phyloP scores from a whole-genome alignment of 2,329 filamentous ascomycete genomes.

The Whalleya microplaca region DNA sequence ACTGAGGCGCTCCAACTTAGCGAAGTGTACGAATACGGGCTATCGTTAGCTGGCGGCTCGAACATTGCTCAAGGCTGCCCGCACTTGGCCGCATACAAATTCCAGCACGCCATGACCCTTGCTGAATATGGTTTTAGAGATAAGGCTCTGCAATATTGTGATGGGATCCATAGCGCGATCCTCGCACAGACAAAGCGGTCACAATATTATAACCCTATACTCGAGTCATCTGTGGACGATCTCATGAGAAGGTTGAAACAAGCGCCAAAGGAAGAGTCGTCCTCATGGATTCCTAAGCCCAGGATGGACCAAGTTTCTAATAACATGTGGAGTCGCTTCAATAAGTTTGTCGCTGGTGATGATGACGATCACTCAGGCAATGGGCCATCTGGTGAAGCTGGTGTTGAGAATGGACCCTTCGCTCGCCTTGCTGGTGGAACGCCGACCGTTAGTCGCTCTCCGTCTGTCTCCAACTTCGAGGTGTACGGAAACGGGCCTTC shows the following conservation, averaged over 20 bases:
- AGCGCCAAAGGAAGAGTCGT: slow-evolving; percentile 78
- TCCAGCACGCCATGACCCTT: slow-evolving; percentile 82
- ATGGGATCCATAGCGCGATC: slow-evolving; percentile 76
- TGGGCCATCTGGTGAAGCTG: slow-evolving; percentile 58
- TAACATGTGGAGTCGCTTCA: slow-evolving; percentile 89
- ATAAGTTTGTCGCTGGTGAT: slow-evolving; percentile 93
- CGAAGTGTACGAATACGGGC: slow-evolving; percentile 91
- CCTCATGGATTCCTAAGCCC: slow-evolving; percentile 91
- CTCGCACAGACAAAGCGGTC: slow-evolving; percentile 82
- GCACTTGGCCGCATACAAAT: slow-evolving; percentile 88
- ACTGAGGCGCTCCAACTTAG: slow-evolving; percentile 90
- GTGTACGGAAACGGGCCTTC: slow-evolving; percentile 61
- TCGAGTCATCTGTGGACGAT: slow-evolving; percentile 81
- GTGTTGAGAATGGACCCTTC: slow-evolving; percentile 75
- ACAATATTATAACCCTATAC: slow-evolving; percentile 78
- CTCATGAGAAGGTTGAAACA: slow-evolving; percentile 81
- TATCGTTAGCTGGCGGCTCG: slow-evolving; percentile 68
- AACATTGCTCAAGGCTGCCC: slow-evolving; percentile 64
- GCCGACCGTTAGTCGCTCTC: slow-evolving; percentile 73
- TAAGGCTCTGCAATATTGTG: slow-evolving; percentile 90
- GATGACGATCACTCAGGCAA: slow-evolving; percentile 70
- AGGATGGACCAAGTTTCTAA: slow-evolving; percentile 96
- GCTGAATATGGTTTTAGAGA: slow-evolving; percentile 81
- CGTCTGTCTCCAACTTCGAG: slow-evolving; percentile 73
- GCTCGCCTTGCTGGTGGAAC: slow-evolving; percentile 77